phyloP scores from a whole-genome alignment of 2,329 filamentous ascomycete genomes.

The Verruconis gallopava region DNA sequence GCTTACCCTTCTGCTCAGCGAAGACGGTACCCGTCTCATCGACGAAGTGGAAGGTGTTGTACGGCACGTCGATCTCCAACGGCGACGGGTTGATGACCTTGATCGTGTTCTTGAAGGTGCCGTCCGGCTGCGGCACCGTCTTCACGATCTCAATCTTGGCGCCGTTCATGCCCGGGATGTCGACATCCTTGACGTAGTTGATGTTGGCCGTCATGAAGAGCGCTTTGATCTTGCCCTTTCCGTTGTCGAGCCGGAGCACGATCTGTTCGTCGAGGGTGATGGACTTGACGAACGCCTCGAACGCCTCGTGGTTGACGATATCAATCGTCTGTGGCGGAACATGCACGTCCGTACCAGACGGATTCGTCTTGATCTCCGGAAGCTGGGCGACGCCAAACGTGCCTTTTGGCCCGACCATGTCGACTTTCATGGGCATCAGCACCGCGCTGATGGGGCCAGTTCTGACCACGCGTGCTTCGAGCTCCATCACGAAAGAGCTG shows the following conservation, averaged over 20 bases:
- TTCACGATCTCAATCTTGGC: slow-evolving; percentile 10
- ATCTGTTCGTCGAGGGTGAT: slow-evolving; percentile 11
- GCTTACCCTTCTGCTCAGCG: neutral
- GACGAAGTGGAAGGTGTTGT: slow-evolving; percentile 7
- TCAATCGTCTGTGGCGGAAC: slow-evolving; percentile 9
- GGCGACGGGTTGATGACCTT: slow-evolving; percentile 10
- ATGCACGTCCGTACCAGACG: slow-evolving; percentile 8
- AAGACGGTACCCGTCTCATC: slow-evolving; percentile 8
- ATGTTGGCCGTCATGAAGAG: slow-evolving; percentile 11
- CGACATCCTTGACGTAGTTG: slow-evolving; percentile 11
- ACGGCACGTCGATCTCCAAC: slow-evolving; percentile 11
- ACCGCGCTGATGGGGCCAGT: slow-evolving; percentile 12
- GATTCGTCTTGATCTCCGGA: slow-evolving; percentile 10
- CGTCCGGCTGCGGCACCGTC: neutral
- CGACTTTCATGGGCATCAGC: slow-evolving; percentile 10
- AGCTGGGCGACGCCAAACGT: slow-evolving; percentile 10
- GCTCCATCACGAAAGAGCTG: slow-evolving; percentile 11
- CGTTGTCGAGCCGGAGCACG: slow-evolving; percentile 11
- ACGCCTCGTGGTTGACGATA: slow-evolving; percentile 11
- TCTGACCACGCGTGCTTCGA: slow-evolving; percentile 8
- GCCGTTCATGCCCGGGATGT: slow-evolving; percentile 11
- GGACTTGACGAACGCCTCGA: slow-evolving; percentile 10
- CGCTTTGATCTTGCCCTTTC: slow-evolving; percentile 11
- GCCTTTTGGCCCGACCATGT: slow-evolving; percentile 11
- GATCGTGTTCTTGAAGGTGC: slow-evolving; percentile 9